Conservation (phyloP, 73 alveolate genomes). For the Uronychia binucleata region DNA sequence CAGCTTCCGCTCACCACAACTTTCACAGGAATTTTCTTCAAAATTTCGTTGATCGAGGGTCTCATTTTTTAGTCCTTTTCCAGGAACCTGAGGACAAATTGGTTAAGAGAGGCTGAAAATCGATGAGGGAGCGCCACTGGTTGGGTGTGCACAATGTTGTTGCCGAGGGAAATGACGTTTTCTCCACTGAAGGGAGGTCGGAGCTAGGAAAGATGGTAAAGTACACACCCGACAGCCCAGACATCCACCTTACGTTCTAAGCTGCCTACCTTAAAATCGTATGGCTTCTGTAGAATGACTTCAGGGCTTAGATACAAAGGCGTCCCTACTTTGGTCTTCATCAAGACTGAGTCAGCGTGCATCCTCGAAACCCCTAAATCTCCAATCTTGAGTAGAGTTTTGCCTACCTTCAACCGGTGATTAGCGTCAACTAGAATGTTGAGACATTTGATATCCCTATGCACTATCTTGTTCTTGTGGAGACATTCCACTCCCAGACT, state of each 20-base stretch:
- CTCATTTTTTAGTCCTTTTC: neutral
- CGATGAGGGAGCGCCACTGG: slow-evolving; percentile 56
- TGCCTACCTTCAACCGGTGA: slow-evolving; percentile 65
- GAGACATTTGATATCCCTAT: slow-evolving; percentile 94
- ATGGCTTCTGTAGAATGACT: slow-evolving; percentile 87
- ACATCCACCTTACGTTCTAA: slow-evolving; percentile 72
- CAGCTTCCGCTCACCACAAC: neutral
- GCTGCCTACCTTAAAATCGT: slow-evolving; percentile 75
- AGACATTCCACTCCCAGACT: slow-evolving; percentile 86
- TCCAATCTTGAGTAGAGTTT: neutral
- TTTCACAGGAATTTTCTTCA: neutral
- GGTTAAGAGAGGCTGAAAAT: neutral
- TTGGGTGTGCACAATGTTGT: slow-evolving; percentile 80
- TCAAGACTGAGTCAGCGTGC: slow-evolving; percentile 89
- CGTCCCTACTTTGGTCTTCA: slow-evolving; percentile 95
- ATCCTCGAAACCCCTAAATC: slow-evolving; percentile 73
- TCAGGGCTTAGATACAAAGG: slow-evolving; percentile 86
- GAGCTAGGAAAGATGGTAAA: slow-evolving; percentile 85
- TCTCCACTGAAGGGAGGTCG: slow-evolving; percentile 97
- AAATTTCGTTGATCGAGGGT: neutral
- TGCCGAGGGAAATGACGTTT: slow-evolving; percentile 90
- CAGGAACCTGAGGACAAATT: neutral
- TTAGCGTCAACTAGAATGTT: slow-evolving; percentile 82
- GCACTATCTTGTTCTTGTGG: slow-evolving; percentile 91
- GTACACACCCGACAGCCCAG: slow-evolving; percentile 97